phyloP scores from a whole-genome alignment of 176 grass and related monocot genomes.

The Juncus effusus region DNA sequence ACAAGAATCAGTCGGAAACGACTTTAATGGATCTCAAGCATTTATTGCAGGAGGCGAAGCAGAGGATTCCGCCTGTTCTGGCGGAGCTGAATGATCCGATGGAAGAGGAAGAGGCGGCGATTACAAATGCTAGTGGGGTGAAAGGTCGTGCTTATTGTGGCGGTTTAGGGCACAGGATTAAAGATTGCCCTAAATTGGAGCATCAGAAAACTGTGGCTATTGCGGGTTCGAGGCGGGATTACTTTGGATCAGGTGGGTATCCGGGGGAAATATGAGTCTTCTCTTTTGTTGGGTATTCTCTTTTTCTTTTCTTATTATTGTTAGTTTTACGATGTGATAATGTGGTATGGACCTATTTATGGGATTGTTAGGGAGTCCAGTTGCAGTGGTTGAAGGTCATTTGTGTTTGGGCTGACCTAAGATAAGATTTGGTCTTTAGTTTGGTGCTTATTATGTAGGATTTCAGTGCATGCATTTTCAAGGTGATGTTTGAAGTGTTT shows the following conservation, averaged over 20 bases:
- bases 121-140: constrained; percentile 73
- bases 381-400: too few relatives aligned
- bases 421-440: too few relatives aligned
- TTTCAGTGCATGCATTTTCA: too few relatives aligned
- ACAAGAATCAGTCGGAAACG: constrained; percentile 89
- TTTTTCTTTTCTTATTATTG: neutral
- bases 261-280: constrained; percentile 67
- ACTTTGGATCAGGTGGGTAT: constrained; percentile 80
- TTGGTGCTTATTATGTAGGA: too few relatives aligned
- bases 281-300: constrained; percentile 1
- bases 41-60: constrained; percentile 82
- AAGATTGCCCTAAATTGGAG: constrained; percentile 86
- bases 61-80: constrained; percentile 85
- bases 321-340: constrained; percentile 4
- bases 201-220: constrained; percentile 83
- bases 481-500: too few relatives aligned
- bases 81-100: constrained; percentile 70
- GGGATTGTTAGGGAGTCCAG: too few relatives aligned
- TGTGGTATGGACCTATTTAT: neutral
- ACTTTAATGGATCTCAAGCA: constrained; percentile 87
- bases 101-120: constrained; percentile 67
- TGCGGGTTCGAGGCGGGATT: constrained; percentile 74
- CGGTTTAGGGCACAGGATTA: constrained; percentile 82
- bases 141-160: constrained; percentile 90
- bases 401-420: too few relatives aligned